phyloP scores from a whole-genome alignment of 257 asterid species.

The Jacaranda mimosifolia region DNA sequence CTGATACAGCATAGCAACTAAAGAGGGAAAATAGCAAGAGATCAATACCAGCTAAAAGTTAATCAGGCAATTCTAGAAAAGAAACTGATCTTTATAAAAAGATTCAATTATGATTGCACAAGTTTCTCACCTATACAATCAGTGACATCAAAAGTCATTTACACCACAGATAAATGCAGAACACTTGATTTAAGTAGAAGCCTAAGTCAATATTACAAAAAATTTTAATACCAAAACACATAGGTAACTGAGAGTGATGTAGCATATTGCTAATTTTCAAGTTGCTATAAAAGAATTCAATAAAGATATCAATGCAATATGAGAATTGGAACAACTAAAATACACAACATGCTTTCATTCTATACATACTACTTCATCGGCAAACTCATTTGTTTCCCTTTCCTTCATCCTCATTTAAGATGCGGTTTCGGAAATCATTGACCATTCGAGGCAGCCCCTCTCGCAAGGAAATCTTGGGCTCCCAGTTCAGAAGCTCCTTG shows the following conservation, averaged over 20 bases:
- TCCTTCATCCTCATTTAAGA: conserved; percentile 97
- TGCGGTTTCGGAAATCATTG: conserved; percentile 86
- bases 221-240: conserved; percentile 21
- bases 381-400: conserved; percentile 62
- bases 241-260: conserved; percentile 18
- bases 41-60: not conserved
- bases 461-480: conserved; percentile 80
- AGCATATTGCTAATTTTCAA: conserved; percentile 25
- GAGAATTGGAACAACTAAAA: conserved; percentile 33
- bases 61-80: not conserved
- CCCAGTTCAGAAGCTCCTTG: conserved; percentile 93
- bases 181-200: conserved; percentile 22
- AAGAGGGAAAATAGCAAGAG: no score
- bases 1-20: no score
- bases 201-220: conserved; percentile 40
- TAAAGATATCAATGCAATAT: conserved; percentile 36
- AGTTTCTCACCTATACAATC: not conserved
- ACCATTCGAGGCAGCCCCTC: conserved; percentile 97
- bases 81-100: not conserved
- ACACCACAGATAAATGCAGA: conserved; percentile 29
- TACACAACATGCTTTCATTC: conserved; percentile 34
- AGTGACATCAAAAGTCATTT: conserved; percentile 28
- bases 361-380: conserved; percentile 36
- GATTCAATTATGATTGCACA: conserved; percentile 1
- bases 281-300: conserved; percentile 31